Base-by-base conservation (phyloP, 768 basidiomycete genomes). In the Sarcomyxa edulis region DNA sequence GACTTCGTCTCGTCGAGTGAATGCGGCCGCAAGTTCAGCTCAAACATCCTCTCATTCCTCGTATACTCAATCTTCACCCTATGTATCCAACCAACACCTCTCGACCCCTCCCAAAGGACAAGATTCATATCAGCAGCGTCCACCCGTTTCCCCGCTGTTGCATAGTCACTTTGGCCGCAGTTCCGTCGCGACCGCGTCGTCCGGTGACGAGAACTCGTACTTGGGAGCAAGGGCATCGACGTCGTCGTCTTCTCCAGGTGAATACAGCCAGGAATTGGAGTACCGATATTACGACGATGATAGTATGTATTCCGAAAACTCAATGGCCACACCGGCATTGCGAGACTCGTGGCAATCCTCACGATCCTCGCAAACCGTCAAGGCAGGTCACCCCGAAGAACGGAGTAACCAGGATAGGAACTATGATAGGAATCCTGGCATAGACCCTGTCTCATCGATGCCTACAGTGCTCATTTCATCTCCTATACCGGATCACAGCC, bases 401-500 rank as follows among this genome's bases (percentile, higher is more conserved):
- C 34, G 35, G 7, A 24, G 27, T 28, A 40, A 37, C 16, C 31
- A 45, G 11, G 33, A 35, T 32, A 25, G 22, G 30, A 43, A 24
- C n/a, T n/a, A n/a, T n/a, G n/a, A n/a, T n/a, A n/a, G n/a, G n/a
- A n/a, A n/a, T n/a, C n/a, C n/a, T n/a, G n/a, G n/a, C n/a, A n/a
- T n/a, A n/a, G n/a, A n/a, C n/a, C n/a, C n/a, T n/a, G n/a, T n/a
- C n/a, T 42, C 50, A 14, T 44, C 55, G 10, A 50, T 77, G 19
- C 79, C 78, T 2, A 69, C 64, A 4, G 71, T 82, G 14, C 61
- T 83, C 36, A 62, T 83, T 25, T 80, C 79, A 9, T 68, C 66
- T 2, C 68, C 69, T 6, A 49, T 50, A 7, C 45, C 55, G 23
- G 60, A 58, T 33, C 42, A 47, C 10, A 23, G 31, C 21, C 18